Evolutionary conservation across 257 asterid genomes (phyloP).

Genomic region (Verbascum thapsus): DNA sequence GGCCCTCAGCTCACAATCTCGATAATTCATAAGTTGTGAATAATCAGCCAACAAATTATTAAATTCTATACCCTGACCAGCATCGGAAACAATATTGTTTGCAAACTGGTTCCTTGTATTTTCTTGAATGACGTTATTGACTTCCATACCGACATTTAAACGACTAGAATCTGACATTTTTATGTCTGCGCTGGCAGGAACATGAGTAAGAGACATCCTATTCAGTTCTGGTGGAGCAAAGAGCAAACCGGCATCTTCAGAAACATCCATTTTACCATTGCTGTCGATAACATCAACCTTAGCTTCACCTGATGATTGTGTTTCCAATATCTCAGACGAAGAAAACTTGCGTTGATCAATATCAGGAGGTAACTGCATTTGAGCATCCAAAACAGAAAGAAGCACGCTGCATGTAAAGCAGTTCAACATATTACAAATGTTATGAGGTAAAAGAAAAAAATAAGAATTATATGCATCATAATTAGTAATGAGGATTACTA

Average conservation of each 20-base stretch:
- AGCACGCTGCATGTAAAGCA: slow-evolving; percentile 75
- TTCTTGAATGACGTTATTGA: slow-evolving; percentile 34
- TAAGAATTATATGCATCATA: slow-evolving; percentile 7
- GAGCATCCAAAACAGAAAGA: slow-evolving; percentile 87
- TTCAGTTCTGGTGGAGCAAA: slow-evolving; percentile 85
- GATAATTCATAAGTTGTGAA: slow-evolving; percentile 70
- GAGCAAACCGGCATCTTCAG: slow-evolving; percentile 78
- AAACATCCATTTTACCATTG: slow-evolving; percentile 55
- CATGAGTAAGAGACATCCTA: slow-evolving; percentile 57
- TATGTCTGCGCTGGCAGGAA: slow-evolving; percentile 49
- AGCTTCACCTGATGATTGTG: slow-evolving; percentile 48
- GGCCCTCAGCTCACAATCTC: slow-evolving; percentile 89
- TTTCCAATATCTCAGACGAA: slow-evolving; percentile 46
- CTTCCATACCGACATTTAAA: slow-evolving; percentile 43
- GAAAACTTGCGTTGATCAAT: slow-evolving; percentile 61
- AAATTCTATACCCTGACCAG: slow-evolving; percentile 46
- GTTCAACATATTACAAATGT: slow-evolving; percentile 34
- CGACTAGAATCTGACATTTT: slow-evolving; percentile 44
- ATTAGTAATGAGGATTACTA: not conserved
- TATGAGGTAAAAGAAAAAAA: slow-evolving; percentile 16
- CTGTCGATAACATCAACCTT: slow-evolving; percentile 52
- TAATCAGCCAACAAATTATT: slow-evolving; percentile 66
- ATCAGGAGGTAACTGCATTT: slow-evolving; percentile 84
- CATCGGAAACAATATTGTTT: slow-evolving; percentile 30
- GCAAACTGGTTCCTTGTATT: slow-evolving; percentile 39